These are phyloP conservation scores for Stagonosporopsis chrysanthemi DNA, from an alignment of 2,329 filamentous ascomycete species.

Conservation along the genomic window DNA sequence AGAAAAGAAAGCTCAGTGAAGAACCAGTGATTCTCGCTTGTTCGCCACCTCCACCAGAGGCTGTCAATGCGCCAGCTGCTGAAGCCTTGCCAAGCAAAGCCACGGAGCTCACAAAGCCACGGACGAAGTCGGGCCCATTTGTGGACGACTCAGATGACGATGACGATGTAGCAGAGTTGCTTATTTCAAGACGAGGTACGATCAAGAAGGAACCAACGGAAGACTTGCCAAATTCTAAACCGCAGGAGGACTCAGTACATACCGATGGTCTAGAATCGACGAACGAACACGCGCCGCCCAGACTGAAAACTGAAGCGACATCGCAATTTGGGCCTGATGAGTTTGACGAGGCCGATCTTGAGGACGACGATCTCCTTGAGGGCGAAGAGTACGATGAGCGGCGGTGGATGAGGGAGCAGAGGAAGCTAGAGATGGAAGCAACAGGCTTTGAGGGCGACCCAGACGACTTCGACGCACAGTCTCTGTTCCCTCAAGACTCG, in stretches of 20 bases:
- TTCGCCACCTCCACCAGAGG: constrained; percentile 36
- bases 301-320: constrained; percentile 58
- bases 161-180: constrained; percentile 27
- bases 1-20: constrained; percentile 50
- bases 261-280: constrained; percentile 19
- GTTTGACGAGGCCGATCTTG: constrained; percentile 63
- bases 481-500: constrained; percentile 41
- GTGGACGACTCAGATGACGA: constrained; percentile 73
- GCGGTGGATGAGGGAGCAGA: constrained; percentile 78
- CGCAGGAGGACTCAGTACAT: constrained; percentile 23
- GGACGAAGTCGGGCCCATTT: constrained; percentile 66
- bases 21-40: constrained; percentile 52
- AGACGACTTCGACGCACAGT: constrained; percentile 62
- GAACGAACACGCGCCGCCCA: constrained; percentile 22
- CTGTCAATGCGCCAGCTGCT: constrained; percentile 6
- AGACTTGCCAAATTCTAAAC: constrained; percentile 31
- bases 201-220: constrained; percentile 21
- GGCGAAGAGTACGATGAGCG: constrained; percentile 61
- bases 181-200: constrained; percentile 33
- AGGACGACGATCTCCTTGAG: constrained; percentile 66
- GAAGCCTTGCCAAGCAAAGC: constrained; percentile 9
- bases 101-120: constrained; percentile 26
- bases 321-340: constrained; percentile 56
- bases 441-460: constrained; percentile 45
- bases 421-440: constrained; percentile 60